Percentiles rank a stretch among this genome's conserved stretches.
phyloP scores from a whole-genome alignment of 495 filamentous ascomycete species.

The Hypomontagnella monticulosa region DNA sequence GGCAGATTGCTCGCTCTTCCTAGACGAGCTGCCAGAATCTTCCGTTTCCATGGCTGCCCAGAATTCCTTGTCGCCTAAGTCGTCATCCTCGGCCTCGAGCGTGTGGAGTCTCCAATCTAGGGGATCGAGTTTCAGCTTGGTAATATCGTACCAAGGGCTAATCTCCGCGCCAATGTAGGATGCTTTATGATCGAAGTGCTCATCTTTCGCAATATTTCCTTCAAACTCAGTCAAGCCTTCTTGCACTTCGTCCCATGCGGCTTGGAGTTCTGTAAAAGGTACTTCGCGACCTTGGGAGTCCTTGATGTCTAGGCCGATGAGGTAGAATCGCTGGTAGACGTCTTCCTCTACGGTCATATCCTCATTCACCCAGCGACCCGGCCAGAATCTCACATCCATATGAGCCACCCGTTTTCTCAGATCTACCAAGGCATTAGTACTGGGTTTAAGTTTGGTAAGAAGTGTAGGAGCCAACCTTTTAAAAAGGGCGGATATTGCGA shows the following conservation, averaged over 20 bases:
- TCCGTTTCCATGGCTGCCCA: slow-evolving; percentile 32
- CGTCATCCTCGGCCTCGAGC: slow-evolving; percentile 46
- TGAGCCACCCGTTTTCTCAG: slow-evolving; percentile 56
- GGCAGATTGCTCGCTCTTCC: slow-evolving; percentile 28
- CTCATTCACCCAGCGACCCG: slow-evolving; percentile 58
- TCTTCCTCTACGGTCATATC: slow-evolving; percentile 32
- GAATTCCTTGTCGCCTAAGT: slow-evolving; percentile 34
- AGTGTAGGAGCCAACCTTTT: slow-evolving; percentile 49
- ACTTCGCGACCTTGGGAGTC: slow-evolving; percentile 7
- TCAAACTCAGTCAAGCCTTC: slow-evolving; percentile 59
- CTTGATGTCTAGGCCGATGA: slow-evolving; percentile 62
- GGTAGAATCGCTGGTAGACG: slow-evolving; percentile 64
- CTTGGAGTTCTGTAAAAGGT: slow-evolving; percentile 44
- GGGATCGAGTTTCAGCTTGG: slow-evolving; percentile 52
- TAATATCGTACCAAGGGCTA: slow-evolving; percentile 50
- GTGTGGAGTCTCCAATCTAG: slow-evolving; percentile 61
- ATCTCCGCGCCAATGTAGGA: slow-evolving; percentile 60
- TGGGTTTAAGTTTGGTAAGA: background rate
- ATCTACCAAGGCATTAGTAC: slow-evolving; percentile 48
- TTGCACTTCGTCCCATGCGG: slow-evolving; percentile 48
- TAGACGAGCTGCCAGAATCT: slow-evolving; percentile 5
- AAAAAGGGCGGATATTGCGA: slow-evolving; percentile 59
- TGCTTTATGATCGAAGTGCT: slow-evolving; percentile 57
- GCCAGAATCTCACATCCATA: slow-evolving; percentile 65
- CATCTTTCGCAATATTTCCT: slow-evolving; percentile 54